Conservation (phyloP, 257 asterid genomes). For the Petrea volubilis region DNA sequence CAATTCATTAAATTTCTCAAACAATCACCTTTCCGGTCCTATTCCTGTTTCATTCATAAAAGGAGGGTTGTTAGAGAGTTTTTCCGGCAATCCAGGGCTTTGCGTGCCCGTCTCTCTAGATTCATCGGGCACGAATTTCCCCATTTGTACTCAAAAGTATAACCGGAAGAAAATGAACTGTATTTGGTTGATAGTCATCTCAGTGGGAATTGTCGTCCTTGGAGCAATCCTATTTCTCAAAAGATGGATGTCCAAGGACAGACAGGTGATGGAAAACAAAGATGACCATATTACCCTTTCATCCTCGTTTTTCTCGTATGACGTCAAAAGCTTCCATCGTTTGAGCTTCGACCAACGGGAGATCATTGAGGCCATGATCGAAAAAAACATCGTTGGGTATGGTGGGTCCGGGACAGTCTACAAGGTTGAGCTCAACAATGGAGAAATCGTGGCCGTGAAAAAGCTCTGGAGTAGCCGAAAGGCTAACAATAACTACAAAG, state of each 20-base stretch:
- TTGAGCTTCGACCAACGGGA: slow-evolving; percentile 76
- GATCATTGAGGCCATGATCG: slow-evolving; percentile 75
- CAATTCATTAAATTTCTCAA: slow-evolving; percentile 74
- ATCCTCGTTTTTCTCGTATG: slow-evolving; percentile 62
- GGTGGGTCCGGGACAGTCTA: slow-evolving; percentile 96
- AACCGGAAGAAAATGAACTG: slow-evolving; percentile 39
- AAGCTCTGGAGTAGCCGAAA: slow-evolving; percentile 72
- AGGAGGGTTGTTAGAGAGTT: slow-evolving; percentile 75
- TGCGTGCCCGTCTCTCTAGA: slow-evolving; percentile 45
- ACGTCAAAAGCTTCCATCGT: slow-evolving; percentile 88
- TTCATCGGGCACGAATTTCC: slow-evolving; percentile 31
- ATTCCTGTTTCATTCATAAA: slow-evolving; percentile 60
- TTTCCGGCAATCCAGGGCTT: slow-evolving; percentile 65
- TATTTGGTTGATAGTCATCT: slow-evolving; percentile 58
- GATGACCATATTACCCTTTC: slow-evolving; percentile 40
- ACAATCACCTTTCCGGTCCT: slow-evolving; percentile 71
- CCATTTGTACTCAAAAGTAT: slow-evolving; percentile 39
- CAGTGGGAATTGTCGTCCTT: slow-evolving; percentile 47
- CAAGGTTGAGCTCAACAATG: slow-evolving; percentile 62
- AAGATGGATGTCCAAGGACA: slow-evolving; percentile 51
- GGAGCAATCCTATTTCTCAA: slow-evolving; percentile 53
- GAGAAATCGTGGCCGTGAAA: slow-evolving; percentile 79
- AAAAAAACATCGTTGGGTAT: slow-evolving; percentile 85
- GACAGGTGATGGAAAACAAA: slow-evolving; percentile 38
- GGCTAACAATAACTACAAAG: no score